Base-by-base conservation (phyloP, 2,329 filamentous ascomycete species). In the Calonectria ilicicola region DNA sequence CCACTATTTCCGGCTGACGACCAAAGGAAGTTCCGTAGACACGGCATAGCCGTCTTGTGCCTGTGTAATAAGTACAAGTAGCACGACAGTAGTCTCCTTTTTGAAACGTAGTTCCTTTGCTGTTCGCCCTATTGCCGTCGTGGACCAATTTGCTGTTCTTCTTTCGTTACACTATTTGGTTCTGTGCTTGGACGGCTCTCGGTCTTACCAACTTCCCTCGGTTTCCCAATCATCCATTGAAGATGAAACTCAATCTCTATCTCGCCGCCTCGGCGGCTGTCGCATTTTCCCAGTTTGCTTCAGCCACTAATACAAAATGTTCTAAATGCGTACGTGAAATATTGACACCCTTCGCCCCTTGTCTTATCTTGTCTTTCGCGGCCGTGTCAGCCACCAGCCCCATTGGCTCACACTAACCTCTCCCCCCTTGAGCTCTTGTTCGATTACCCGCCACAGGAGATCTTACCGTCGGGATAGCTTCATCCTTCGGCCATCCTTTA, bases 241-340 rank as follows among this genome's bases (percentile, higher is more conserved):
- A 56, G n/a, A 72, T 68, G 65, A 58, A 60, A 44, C 42, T 58
- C 65, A 27, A 42, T 6, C 21, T 60, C 29, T 40, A 4, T 15
- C 60, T 58, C 15, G 62, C 51, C 29, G 42, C 26, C 40, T 49
- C 68, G 1, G 60, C 68, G n/a, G 62, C 49, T 19, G 29, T 49
- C 10, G 12, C 38, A 9, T 17, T 66, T 15, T n/a, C 23, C n/a
- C 49, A 49, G 35, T 65, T 29, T 15, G 29, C 40, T n/a, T 60
- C 49, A 6, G 42, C 62, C 51, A 51, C 26, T 35, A 53, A 40
- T 19, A 38, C 66, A 7, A 14, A 35, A 1, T 63, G 56, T 35
- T 21, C 38, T n/a, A 65, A 38, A 66, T 70, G 68, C 26, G 68
- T 70, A 44, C 51, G 68, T 46, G 27, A 63, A 19, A 35, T 10